A percentile compares a stretch with the other conserved stretches of the same genome.
These are phyloP conservation scores for Aquilaria agallochum DNA, from an alignment of 441 rosid genomes.

Conservation along the genomic window DNA sequence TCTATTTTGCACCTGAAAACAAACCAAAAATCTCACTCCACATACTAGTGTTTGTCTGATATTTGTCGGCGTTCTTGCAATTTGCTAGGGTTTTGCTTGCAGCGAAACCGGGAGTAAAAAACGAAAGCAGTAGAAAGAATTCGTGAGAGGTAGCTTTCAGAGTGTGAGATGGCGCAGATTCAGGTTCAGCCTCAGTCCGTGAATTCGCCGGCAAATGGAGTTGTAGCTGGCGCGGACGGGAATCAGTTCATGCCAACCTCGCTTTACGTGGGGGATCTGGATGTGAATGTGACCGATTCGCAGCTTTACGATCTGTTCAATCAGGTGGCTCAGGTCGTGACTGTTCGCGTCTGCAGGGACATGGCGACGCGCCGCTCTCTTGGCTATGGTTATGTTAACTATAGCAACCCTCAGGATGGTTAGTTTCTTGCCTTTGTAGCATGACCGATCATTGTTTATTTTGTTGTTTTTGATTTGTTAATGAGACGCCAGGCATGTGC, in stretches of 20 bases:
- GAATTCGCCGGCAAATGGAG: constrained; percentile 37
- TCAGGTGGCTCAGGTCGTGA: constrained; percentile 55
- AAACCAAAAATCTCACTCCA: background rate
- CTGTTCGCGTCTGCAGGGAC: constrained; percentile 73
- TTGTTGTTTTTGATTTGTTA: no score
- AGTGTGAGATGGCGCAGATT: constrained; percentile 53
- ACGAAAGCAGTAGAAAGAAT: constrained; percentile 8
- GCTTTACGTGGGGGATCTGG: constrained; percentile 70
- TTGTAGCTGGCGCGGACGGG: constrained; percentile 28
- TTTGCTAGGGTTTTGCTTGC: background rate
- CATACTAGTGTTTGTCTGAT: background rate
- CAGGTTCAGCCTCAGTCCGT: constrained; percentile 62
- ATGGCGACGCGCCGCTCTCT: constrained; percentile 58
- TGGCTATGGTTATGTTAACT: constrained; percentile 71
- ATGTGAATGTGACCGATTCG: constrained; percentile 49
- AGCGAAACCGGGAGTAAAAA: no score
- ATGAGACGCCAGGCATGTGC: no score
- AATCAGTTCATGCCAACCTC: constrained; percentile 45
- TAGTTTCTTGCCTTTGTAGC: constrained; percentile 6
- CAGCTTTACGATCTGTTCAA: constrained; percentile 61
- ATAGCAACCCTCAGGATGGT: constrained; percentile 58
- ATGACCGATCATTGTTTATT: no score
- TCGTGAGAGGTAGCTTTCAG: constrained; percentile 16
- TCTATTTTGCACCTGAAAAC: constrained; percentile 8
- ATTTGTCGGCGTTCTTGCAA: background rate